Evolutionary conservation across 2,329 filamentous ascomycete genomes (phyloP).

Genomic region (Hawksworthiomyces lignivorus): DNA sequence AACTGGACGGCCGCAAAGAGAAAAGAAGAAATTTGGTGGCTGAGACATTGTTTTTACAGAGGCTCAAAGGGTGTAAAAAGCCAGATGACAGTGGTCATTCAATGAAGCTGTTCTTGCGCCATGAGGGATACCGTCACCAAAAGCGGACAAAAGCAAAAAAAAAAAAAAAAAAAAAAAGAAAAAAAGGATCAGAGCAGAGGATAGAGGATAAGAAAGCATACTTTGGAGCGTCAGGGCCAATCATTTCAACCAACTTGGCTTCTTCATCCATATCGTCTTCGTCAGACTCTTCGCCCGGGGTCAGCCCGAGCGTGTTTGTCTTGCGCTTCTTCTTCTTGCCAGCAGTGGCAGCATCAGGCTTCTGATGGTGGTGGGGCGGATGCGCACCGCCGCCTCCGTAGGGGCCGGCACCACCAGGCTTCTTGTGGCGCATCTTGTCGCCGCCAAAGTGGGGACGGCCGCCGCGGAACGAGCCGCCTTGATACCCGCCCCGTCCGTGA

Average conservation of each 20-base stretch:
- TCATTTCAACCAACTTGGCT: slow-evolving; percentile 44
- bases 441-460: slow-evolving; percentile 29
- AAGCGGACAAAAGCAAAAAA: too few relatives aligned
- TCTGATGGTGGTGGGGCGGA: slow-evolving; percentile 30
- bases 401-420: slow-evolving; percentile 14
- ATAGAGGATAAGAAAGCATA: slow-evolving; percentile 26
- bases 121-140: too few relatives aligned
- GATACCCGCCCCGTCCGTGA: slow-evolving; percentile 31
- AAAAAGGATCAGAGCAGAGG: neutral
- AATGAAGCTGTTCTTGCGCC: too few relatives aligned
- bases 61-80: too few relatives aligned
- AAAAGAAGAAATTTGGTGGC: too few relatives aligned
- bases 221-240: slow-evolving; percentile 48
- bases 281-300: slow-evolving; percentile 57
- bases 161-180: neutral
- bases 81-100: too few relatives aligned
- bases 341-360: slow-evolving; percentile 41
- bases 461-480: slow-evolving; percentile 21
- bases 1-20: too few relatives aligned
- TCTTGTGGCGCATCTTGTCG: slow-evolving; percentile 29
- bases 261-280: slow-evolving; percentile 68
- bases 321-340: slow-evolving; percentile 65
- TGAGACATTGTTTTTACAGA: too few relatives aligned
- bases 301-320: slow-evolving; percentile 64
- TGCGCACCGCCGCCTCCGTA: neutral